Base-by-base conservation (phyloP, 2,329 filamentous ascomycete genomes). In the Fusarium tricinctum region DNA sequence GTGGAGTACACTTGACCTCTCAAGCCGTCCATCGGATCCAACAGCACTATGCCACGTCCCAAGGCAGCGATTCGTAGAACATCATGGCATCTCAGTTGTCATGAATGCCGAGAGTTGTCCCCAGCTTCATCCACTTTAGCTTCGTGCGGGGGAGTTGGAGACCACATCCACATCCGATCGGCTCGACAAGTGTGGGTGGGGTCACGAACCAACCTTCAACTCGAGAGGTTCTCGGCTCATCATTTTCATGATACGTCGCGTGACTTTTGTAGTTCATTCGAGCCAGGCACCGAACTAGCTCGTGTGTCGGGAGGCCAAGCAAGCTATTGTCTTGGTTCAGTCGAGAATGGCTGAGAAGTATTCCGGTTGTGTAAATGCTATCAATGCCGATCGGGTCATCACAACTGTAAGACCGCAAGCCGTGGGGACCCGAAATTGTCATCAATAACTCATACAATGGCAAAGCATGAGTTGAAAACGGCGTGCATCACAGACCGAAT, bases 381-480 rank as follows among this genome's bases (percentile, higher is more conserved):
- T 15, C 13, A 7, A 8, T 33, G 14, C 30, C 30, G 44, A 33
- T 48, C 39, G 19, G 33, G 28, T 38, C 14, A 20, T 10, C 26
- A 19, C 38, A 23, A 32, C 17, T 40, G 38, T 6, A 45, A 35
- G 22, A 58, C 5, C 45, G 13, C 55, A 47, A 35, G 28, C 38
- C 43, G 46, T 26, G 4, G n/a, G 15, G 38, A 50, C 19, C 45
- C 38, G n/a, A 13, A 3, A n/a, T 8, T 30, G 26, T 22, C 45
- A 20, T 22, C 19, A 58, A 44, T 13, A 20, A 32, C 17, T 63
- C 61, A 76, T 38, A 87, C 81, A 60, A 87, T 86, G 2, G 85
- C 84, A 78, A 86, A 87, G 67, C 81, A 81, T 35, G 80, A 81
- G 68, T 84, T 81, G 69, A 86, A 87, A 42, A 84, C 80, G 26